Evolutionary conservation across 148 eudicot genomes (phyloP), one percentile per base, ranked within the genome.

Genomic region (Drosera capensis): DNA sequence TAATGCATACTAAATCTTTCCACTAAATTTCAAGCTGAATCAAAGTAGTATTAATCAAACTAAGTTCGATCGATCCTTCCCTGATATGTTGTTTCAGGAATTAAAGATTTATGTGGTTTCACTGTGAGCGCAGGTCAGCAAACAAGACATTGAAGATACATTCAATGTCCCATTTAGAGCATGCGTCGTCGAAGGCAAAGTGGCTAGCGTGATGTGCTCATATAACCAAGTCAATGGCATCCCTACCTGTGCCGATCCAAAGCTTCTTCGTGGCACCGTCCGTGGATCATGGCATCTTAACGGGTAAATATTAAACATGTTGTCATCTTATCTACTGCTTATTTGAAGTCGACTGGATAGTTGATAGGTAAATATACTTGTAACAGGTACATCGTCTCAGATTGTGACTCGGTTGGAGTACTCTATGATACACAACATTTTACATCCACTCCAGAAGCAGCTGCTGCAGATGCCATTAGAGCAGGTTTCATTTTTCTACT

Each of bases 121-220:
- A 5, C 8, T 5, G 6, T 25, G 36, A n/a, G 24, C 19, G 31
- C 57, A 83, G 97, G 94, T 88, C 12, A 88, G 72, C 68, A 80
- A 73, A 51, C 97, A 88, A 54, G 97, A 88, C 41, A 65, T 69
- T 43, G 79, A 45, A 35, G 97, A 88, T 23, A 88, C 97, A 50
- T 88, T 74, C 58, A 75, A 65, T 12, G 68, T 84, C 29, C 93
- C 97, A 3, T 88, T 88, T 20, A 69, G 68, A 49, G 75, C 69
- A 35, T 88, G 97, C 54, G 97, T 88, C 7, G 46, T 36, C 51
- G 79, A 78, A 73, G 97, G 97, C 8, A 84, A 78, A 6, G 97
- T 78, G 3, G 94, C 96, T 0, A 82, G 96, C 57, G 86, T 87
- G 0, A 87, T 87, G 96, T 87, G 96, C 59, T 87, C 96, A 2